Evolutionary conservation across 2,329 filamentous ascomycete species (phyloP).

Genomic region (Fusarium sp.): DNA sequence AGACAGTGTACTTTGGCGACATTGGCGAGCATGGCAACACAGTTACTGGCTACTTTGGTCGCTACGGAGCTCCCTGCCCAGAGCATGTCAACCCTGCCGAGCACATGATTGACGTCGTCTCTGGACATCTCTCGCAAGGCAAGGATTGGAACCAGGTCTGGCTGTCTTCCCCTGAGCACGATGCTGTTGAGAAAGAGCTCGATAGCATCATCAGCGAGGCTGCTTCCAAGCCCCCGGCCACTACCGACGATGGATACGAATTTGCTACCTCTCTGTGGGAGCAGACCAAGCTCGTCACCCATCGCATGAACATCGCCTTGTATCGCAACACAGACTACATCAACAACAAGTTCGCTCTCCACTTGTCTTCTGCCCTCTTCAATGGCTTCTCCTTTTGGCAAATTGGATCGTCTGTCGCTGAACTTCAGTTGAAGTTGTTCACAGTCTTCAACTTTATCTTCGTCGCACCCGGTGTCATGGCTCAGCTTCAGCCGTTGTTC

Average conservation of each 20-base stretch:
- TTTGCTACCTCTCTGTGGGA: slow-evolving; percentile 75
- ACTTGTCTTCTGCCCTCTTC: slow-evolving; percentile 65
- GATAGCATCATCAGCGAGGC: slow-evolving; percentile 69
- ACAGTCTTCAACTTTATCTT: slow-evolving; percentile 73
- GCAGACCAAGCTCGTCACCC: slow-evolving; percentile 72
- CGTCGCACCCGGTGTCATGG: slow-evolving; percentile 67
- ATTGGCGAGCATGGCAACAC: slow-evolving; percentile 66
- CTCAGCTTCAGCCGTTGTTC: slow-evolving; percentile 59
- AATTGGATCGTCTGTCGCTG: slow-evolving; percentile 61
- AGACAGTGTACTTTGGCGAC: slow-evolving; percentile 74
- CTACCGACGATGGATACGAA: slow-evolving; percentile 67
- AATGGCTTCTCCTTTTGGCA: slow-evolving; percentile 72
- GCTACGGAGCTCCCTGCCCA: slow-evolving; percentile 71
- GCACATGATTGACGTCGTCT: slow-evolving; percentile 75
- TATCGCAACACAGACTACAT: slow-evolving; percentile 75
- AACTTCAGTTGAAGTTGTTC: slow-evolving; percentile 66
- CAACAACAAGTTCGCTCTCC: slow-evolving; percentile 70
- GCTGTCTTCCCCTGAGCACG: slow-evolving; percentile 70
- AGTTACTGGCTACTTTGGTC: slow-evolving; percentile 72
- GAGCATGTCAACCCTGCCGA: slow-evolving; percentile 76
- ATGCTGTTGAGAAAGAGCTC: slow-evolving; percentile 68
- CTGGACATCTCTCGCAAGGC: slow-evolving; percentile 58
- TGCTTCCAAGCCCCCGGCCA: slow-evolving; percentile 54
- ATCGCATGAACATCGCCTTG: slow-evolving; percentile 70
- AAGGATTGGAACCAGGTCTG: slow-evolving; percentile 77